Evolutionary conservation across 352 stramenopile genomes (phyloP).

Genomic region (Peronospora belbahrii): DNA sequence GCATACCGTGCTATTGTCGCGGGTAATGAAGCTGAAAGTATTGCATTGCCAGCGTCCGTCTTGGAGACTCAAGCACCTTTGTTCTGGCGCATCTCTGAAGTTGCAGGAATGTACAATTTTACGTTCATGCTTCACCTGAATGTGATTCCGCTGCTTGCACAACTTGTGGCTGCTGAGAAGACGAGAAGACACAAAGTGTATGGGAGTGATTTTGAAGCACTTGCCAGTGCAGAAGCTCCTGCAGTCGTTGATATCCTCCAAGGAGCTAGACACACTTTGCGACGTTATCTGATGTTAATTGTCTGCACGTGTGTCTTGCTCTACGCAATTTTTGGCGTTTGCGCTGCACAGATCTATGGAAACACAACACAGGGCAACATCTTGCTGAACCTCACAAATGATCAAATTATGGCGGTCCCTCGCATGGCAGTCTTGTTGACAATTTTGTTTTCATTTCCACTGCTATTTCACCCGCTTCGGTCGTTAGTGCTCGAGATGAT

Average conservation of each 20-base stretch:
- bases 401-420: conserved; percentile 64
- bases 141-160: conserved; percentile 59
- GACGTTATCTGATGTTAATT: conserved; percentile 34
- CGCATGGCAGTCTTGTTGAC: conserved; percentile 58
- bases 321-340: conserved; percentile 59
- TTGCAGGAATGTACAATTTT: conserved; percentile 79
- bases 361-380: conserved; percentile 61
- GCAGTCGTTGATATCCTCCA: conserved; percentile 11
- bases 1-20: conserved; percentile 39
- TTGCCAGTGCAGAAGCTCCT: conserved; percentile 6
- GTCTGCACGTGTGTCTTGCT: conserved; percentile 42
- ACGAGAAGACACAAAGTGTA: conserved; percentile 3
- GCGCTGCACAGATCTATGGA: conserved; percentile 54
- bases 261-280: conserved; percentile 33
- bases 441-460: conserved; percentile 68
- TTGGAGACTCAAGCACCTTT: conserved; percentile 7
- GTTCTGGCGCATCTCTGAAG: conserved; percentile 49
- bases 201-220: conserved; percentile 7
- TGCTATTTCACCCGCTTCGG: conserved; percentile 64
- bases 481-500: conserved; percentile 58
- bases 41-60: neutral
- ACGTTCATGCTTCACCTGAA: conserved; percentile 81
- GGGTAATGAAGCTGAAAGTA: neutral
- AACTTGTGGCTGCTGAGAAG: conserved; percentile 34
- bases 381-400: conserved; percentile 63